A percentile compares a stretch with the other conserved stretches of the same genome.
Evolutionary conservation across 176 grass and related monocot species (phyloP).

Genomic region (Elymus sibiricus): DNA sequence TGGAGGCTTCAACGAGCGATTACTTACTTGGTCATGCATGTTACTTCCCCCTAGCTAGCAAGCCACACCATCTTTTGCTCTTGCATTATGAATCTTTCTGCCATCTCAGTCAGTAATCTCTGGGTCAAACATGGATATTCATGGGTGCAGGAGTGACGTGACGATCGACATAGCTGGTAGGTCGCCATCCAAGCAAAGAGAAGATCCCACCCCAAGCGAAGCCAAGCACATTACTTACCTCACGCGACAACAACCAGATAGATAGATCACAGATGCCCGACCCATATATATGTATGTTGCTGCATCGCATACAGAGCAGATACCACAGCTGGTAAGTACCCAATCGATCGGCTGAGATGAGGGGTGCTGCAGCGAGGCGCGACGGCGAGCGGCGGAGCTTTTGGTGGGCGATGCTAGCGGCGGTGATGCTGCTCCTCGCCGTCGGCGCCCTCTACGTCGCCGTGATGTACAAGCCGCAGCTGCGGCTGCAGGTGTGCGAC

Average conservation of each 20-base stretch:
- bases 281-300: too few species aligned
- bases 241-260: too few species aligned
- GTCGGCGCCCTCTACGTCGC: not conserved
- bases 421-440: not conserved
- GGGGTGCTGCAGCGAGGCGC: not conserved
- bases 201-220: not conserved
- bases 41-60: not conserved
- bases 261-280: too few species aligned
- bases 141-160: too few species aligned
- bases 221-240: not conserved
- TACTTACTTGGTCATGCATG: not conserved
- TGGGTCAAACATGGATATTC: too few species aligned
- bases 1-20: not conserved
- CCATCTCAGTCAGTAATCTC: too few species aligned
- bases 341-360: not conserved
- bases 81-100: not conserved
- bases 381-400: not conserved
- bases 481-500: not conserved
- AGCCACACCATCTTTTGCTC: too few species aligned
- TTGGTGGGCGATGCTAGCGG: not conserved
- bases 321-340: not conserved
- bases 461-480: not conserved
- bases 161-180: not conserved
- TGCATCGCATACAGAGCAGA: not conserved
- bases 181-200: not conserved